Conservation (phyloP, 208 protist species). For the Crithidia sp. region DNA sequence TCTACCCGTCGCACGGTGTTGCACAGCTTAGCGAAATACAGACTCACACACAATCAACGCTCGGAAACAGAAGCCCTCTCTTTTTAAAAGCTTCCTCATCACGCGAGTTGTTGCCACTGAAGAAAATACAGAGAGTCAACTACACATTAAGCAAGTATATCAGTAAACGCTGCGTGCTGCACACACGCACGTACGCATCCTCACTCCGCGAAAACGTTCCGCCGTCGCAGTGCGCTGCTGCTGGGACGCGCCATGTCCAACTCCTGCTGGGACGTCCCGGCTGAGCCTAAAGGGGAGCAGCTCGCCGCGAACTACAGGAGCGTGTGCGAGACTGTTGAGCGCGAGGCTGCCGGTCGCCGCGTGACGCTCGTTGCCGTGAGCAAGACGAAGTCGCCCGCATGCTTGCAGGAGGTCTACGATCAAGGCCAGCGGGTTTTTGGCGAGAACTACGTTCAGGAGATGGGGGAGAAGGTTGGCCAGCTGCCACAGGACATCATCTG, state of each 20-base stretch:
- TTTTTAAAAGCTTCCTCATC: too few species aligned
- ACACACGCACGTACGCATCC: neutral
- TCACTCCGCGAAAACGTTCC: constrained; percentile 15
- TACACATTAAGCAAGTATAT: too few species aligned
- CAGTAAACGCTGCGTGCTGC: too few species aligned
- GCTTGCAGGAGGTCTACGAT: constrained; percentile 65
- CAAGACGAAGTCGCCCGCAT: constrained; percentile 85
- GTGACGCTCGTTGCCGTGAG: constrained; percentile 74
- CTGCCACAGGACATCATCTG: constrained; percentile 93
- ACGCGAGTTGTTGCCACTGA: neutral
- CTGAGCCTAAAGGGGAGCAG: constrained; percentile 53
- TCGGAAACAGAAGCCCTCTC: neutral
- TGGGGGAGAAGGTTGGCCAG: constrained; percentile 85
- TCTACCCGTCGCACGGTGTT: too few species aligned
- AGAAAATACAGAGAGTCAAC: neutral
- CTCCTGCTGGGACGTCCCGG: constrained; percentile 66
- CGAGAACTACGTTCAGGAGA: constrained; percentile 98
- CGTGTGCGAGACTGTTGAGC: constrained; percentile 43
- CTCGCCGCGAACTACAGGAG: constrained; percentile 64
- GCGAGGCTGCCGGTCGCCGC: constrained; percentile 35
- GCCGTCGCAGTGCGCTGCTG: constrained; percentile 2
- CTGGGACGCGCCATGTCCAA: constrained; percentile 29
- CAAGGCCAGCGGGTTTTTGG: constrained; percentile 89
- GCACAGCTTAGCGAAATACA: neutral
- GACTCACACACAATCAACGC: neutral